These are phyloP conservation scores for Colletotrichum shisoi DNA, from an alignment of 2,329 filamentous ascomycete species.

Conservation along the genomic window DNA sequence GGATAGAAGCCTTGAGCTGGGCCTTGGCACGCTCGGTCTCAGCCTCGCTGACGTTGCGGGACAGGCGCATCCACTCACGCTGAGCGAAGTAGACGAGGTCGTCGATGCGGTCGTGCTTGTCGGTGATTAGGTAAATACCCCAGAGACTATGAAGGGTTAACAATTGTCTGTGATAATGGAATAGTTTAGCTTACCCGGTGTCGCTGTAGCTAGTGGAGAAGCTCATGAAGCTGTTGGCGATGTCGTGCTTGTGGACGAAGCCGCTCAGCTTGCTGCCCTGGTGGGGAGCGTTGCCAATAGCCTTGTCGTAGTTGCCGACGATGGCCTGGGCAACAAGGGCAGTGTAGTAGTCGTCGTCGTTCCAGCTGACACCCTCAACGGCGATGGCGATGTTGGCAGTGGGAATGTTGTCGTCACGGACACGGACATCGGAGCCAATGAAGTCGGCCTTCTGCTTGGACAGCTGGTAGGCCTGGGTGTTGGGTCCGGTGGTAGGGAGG, in stretches of 20 bases:
- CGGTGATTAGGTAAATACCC: slow-evolving; percentile 98
- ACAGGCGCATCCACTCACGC: slow-evolving; percentile 96
- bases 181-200: slow-evolving; percentile 76
- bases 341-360: slow-evolving; percentile 98
- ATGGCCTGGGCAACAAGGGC: slow-evolving; percentile 97
- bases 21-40: slow-evolving; percentile 99
- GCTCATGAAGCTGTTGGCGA: slow-evolving; percentile 99
- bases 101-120: slow-evolving; percentile 85
- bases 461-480: slow-evolving; percentile 76
- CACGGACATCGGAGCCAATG: slow-evolving; percentile 92
- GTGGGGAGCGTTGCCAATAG: slow-evolving; percentile 96
- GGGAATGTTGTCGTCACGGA: slow-evolving; percentile 94
- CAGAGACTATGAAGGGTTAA: slow-evolving; percentile 74
- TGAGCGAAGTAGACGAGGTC: slow-evolving; percentile 98
- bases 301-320: slow-evolving; percentile 99
- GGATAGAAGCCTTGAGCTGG: slow-evolving; percentile 97
- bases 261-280: slow-evolving; percentile 98
- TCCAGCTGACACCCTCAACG: slow-evolving; percentile 99
- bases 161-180: slow-evolving; percentile 42
- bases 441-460: slow-evolving; percentile 93
- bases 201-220: slow-evolving; percentile 99
- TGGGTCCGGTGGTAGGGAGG: slow-evolving; percentile 77
- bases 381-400: slow-evolving; percentile 98
- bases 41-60: slow-evolving; percentile 83
- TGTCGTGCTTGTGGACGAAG: slow-evolving; percentile 90